A percentile compares a stretch with the other conserved stretches of the same genome.
Evolutionary conservation across 2,329 filamentous ascomycete genomes (phyloP).

Genomic region (Penicillium sp.): DNA sequence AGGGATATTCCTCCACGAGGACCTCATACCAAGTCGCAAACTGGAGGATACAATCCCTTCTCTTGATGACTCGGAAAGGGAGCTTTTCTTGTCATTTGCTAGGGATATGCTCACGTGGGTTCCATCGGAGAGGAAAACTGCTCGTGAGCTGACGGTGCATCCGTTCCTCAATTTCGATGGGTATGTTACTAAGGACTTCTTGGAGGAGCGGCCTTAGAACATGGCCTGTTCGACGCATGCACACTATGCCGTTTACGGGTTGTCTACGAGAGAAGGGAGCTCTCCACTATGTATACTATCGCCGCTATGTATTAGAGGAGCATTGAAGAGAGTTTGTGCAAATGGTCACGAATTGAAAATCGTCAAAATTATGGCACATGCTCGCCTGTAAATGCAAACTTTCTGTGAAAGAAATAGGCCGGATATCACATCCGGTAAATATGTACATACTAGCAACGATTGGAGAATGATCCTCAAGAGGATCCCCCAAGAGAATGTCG

Average conservation of each 20-base stretch:
- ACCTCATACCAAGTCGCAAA: background rate
- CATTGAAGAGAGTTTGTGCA: background rate
- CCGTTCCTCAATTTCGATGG: slow-evolving; percentile 28
- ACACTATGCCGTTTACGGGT: background rate
- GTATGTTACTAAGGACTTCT: background rate
- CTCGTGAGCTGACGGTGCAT: slow-evolving; percentile 36
- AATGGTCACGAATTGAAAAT: background rate
- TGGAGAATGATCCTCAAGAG: background rate
- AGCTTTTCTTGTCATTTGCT: slow-evolving; percentile 27
- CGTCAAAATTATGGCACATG: background rate
- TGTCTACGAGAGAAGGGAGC: background rate
- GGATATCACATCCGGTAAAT: background rate
- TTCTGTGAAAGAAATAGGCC: background rate
- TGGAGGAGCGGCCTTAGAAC: background rate
- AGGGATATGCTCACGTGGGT: slow-evolving; percentile 37
- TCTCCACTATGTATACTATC: background rate
- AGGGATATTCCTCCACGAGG: background rate
- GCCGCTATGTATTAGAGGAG: background rate
- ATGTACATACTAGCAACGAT: too few relatives aligned
- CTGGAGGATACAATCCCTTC: background rate
- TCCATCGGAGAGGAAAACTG: slow-evolving; percentile 36
- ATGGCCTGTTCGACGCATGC: background rate
- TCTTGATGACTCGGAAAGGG: background rate
- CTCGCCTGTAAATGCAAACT: background rate
- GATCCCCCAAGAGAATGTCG: background rate